Evolutionary conservation across 768 basidiomycete genomes (phyloP), one percentile per base, ranked within the genome.

Genomic region (Lyophyllum shimeji): DNA sequence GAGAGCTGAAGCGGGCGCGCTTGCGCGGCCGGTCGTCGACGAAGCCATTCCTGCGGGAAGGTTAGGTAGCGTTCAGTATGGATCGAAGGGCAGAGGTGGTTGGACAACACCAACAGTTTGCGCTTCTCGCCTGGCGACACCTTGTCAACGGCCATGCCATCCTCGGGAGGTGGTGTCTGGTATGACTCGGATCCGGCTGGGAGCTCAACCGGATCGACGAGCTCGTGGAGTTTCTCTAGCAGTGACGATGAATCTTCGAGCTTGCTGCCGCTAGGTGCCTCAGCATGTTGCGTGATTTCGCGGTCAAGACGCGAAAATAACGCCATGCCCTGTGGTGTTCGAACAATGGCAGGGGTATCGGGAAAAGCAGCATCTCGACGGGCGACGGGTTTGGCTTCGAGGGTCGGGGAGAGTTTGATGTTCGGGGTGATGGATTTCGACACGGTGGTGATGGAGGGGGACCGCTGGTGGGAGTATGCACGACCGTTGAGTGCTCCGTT

Each of bases 311-410:
- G 75, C 24, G 68, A 68, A 62, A 93, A 93, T 51, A 74, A 60
- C 2, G 76, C 67, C 93, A 95, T 95, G n/a, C 85, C 85, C 55
- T 84, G 78, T 0, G 83, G 74, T 0, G 90, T 89, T 17, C 93
- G 86, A 12, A 81, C 66, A 13, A 93, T 80, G 0, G 89, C 89
- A 4, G 82, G 81, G 44, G 79, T 78, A 34, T 94, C 90, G 3
- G 75, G 71, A 60, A 93, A 92, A 2, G 80, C 71, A 0, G 76
- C 65, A 61, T 84, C 79, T 51, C 71, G 70, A 43, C 74, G 69
- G 12, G 65, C 60, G 57, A 65, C 63, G 46, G 60, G 57, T 59
- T 64, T 62, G 53, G 44, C 46, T 34, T 64, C 50, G 23, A 67
- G 55, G n/a, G 66, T 60, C 21, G 63, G 62, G 17, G 73, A 65